Evolutionary conservation across 2,329 filamentous ascomycete genomes (phyloP).

Genomic region (Alternaria triticimaculans): DNA sequence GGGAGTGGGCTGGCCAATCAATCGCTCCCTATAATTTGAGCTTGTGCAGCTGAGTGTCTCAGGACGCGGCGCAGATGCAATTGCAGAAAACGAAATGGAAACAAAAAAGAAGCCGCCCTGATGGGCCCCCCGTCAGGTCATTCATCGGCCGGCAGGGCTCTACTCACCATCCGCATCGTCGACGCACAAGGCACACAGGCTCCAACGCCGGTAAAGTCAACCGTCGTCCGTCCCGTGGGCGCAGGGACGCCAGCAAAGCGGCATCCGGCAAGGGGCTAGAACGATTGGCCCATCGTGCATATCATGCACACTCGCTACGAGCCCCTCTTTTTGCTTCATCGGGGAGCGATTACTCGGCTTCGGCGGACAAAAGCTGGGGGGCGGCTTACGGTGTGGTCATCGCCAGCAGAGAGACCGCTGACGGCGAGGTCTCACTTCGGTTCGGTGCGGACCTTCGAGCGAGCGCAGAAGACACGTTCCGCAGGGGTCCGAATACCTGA

Average conservation of each 20-base stretch:
- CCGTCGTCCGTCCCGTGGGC: constrained; percentile 22
- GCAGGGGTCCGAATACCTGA: constrained; percentile 1
- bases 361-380: constrained; percentile 6
- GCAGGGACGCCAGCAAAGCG: constrained; percentile 19
- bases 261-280: constrained; percentile 12
- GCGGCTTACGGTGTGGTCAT: constrained; percentile 11
- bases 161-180: constrained; percentile 20
- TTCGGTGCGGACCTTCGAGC: neutral
- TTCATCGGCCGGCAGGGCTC: constrained; percentile 4
- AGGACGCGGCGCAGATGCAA: neutral
- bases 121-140: constrained; percentile 7
- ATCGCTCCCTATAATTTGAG: constrained; percentile 4
- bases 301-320: constrained; percentile 19
- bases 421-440: neutral
- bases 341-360: constrained; percentile 17
- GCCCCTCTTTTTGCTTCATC: constrained; percentile 17
- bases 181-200: constrained; percentile 26
- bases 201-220: constrained; percentile 18
- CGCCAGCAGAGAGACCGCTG: neutral
- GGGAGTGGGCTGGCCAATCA: constrained; percentile 17
- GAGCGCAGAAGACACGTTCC: constrained; percentile 2
- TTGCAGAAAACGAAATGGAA: neutral
- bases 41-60: constrained; percentile 3
- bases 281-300: constrained; percentile 22
- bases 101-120: neutral